A percentile compares a stretch with the other conserved stretches of the same genome.
Evolutionary conservation across 176 grass and related monocot species (phyloP).

Genomic region (Triticum dicoccoides): DNA sequence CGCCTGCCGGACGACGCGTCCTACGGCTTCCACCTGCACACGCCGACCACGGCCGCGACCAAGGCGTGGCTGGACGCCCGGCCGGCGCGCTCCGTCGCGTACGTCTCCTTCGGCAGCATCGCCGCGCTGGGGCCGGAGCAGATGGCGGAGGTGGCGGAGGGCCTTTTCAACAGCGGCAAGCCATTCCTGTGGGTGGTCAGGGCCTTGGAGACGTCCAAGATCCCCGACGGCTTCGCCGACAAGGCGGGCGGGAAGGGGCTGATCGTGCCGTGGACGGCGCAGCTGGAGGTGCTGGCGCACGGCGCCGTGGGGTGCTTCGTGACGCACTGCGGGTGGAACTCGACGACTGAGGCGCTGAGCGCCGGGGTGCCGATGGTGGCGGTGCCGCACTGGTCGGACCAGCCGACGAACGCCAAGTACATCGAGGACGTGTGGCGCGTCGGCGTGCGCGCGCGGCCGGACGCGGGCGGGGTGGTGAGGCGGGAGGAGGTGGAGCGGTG

Average conservation of each 20-base stretch:
- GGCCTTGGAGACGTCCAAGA: constrained; percentile 20
- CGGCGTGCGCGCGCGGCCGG: constrained; percentile 34
- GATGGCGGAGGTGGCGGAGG: constrained; percentile 49
- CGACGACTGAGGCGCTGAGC: constrained; percentile 36
- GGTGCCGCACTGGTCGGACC: constrained; percentile 68
- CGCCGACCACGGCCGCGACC: background rate
- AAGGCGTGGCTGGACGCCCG: constrained; percentile 32
- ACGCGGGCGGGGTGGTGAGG: background rate
- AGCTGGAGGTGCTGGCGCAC: constrained; percentile 69
- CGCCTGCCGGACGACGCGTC: constrained; percentile 30
- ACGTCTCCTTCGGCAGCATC: constrained; percentile 66
- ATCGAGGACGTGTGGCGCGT: constrained; percentile 23
- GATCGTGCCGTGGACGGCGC: constrained; percentile 51
- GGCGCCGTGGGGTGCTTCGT: constrained; percentile 56
- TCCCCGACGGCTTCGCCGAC: constrained; percentile 28
- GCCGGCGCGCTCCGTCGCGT: constrained; percentile 37
- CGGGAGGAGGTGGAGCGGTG: constrained; percentile 30
- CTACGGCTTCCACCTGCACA: constrained; percentile 54
- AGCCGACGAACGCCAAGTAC: constrained; percentile 72
- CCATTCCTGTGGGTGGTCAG: constrained; percentile 69
- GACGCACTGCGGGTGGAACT: constrained; percentile 86
- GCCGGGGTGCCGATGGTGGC: constrained; percentile 35
- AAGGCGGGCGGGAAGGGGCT: constrained; percentile 16
- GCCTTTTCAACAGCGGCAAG: constrained; percentile 29
- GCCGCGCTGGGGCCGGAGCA: background rate